phyloP scores from a whole-genome alignment of 1,284 basidiomycete species.

The Hemileia vastatrix region DNA sequence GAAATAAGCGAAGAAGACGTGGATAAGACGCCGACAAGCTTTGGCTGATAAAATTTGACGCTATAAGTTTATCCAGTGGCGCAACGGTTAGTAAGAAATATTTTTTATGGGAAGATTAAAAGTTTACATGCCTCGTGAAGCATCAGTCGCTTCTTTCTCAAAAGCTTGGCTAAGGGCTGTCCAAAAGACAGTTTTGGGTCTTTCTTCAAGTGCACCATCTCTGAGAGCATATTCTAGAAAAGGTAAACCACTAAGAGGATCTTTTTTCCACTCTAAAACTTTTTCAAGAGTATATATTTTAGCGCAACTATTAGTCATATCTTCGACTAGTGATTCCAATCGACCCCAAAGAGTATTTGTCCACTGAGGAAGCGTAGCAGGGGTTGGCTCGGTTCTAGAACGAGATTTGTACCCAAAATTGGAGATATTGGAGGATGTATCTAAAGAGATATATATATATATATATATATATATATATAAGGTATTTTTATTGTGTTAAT shows the following conservation, averaged over 20 bases:
- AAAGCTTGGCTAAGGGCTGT: conserved; percentile 65
- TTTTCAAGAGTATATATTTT: conserved; percentile 93
- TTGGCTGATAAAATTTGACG: conserved; percentile 73
- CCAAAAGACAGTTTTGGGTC: conserved; percentile 86
- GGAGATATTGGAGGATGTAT: conserved; percentile 49
- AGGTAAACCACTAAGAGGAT: conserved; percentile 61
- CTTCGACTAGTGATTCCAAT: conserved; percentile 71
- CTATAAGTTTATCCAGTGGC: no score
- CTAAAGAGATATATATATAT: background rate
- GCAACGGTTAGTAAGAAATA: background rate
- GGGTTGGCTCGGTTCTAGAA: conserved; percentile 72
- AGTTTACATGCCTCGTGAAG: conserved; percentile 59
- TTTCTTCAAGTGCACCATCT: conserved; percentile 68
- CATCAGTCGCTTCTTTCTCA: conserved; percentile 67
- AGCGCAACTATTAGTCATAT: conserved; percentile 79
- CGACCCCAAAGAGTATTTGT: conserved; percentile 68
- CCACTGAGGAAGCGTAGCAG: conserved; percentile 69
- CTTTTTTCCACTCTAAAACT: conserved; percentile 77
- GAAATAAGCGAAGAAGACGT: conserved; percentile 72
- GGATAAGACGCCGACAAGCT: conserved; percentile 76
- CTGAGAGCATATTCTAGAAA: conserved; percentile 89
- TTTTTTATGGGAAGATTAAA: background rate
- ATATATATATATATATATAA: no score
- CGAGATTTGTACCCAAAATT: conserved; percentile 61
- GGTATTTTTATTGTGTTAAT: no score